Base-by-base conservation (phyloP, 177 flowering plant genomes). In the Tripterygium wilfordii region DNA sequence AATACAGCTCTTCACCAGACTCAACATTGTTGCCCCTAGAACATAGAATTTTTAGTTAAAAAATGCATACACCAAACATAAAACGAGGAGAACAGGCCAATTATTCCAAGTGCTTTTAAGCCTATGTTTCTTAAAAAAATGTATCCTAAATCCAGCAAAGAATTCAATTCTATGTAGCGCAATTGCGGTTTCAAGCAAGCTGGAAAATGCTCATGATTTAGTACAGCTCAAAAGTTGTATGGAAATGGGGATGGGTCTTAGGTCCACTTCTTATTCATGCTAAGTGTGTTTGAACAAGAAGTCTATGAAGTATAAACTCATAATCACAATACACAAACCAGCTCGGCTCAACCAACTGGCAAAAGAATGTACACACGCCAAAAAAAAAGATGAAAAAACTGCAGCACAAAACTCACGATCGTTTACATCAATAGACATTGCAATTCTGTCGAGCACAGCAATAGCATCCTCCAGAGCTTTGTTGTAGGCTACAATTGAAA, bases 391-490 rank as follows among this genome's bases (percentile, higher is more conserved):
- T 10, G 2, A 38, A 44, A 27, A 38, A 31, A 21, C 26, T 19
- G n/a, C 18, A 24, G n/a, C 26, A 42, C n/a, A 36, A 23, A 58
- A 63, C 96, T 83, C 74, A 87, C 96, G 95, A 25, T 88, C 90
- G 35, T 78, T 68, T 21, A 64, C 74, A 69, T 91, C 92, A 64
- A 91, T 69, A 4, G 84, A 33, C 77, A 88, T 59, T 4, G 96
- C 81, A 65, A 91, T 85, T 65, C 85, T 82, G 64, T 91, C 98
- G 45, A 91, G 84, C 45, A 77, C 98, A 8, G 84, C 83, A 60
- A 88, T 24, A 38, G 96, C 86, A 76, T 88, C 98, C 77, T 91
- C 96, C 26, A 91, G 75, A 54, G 95, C 98, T 58, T 83, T 72
- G 46, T 57, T 78, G 64, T 88, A 85, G 13, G 96, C 98, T 90